Base-by-base conservation (phyloP, 2,329 filamentous ascomycete species). In the Penicillium corylophilum region DNA sequence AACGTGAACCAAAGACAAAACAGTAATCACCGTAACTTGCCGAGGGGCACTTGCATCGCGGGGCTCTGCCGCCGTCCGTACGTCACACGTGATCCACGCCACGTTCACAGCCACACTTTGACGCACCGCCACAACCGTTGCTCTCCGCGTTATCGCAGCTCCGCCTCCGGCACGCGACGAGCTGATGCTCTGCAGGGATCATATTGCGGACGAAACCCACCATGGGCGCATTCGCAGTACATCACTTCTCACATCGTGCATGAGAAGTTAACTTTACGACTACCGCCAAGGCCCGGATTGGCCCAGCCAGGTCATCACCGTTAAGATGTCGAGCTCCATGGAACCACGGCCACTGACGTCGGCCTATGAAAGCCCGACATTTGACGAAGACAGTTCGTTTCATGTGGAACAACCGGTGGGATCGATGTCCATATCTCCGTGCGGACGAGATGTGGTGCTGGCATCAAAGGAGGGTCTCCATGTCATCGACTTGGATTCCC, bases 381-480 rank as follows among this genome's bases (percentile, higher is more conserved):
- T 96, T 63, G 90, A 91, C 62, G 83, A 87, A 57, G 88, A 95
- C 72, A 87, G 88, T 46, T 89, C 87, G 1, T 92, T 96, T 61
- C 85, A 89, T 64, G 88, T 96, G 46, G 87, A 92, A 53, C 82
- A 84, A 58, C 77, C 80, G 16, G 90, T 96, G 46, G 91, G 91
- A 43, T 95, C 93, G 5, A 92, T 93, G 62, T 93, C 90, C 53
- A 96, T 96, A 72, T 95, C 92, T 18, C 92, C 92, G 2, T 92
- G 88, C 54, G 91, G 93, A 44, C 83, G 93, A 63, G 93, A 96
- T 74, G 85, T 96, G 50, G 92, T 93, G 31, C 79, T 96, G 57
- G 93, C 91, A 48, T 95, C 90, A 80, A 90, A 89, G 47, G 88
- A 94, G 65, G 92, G 92, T 42, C 81, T 96, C 49, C 87, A 93